phyloP scores from a whole-genome alignment of 306 rosid genomes.

The Cyclanthera cordifolia region DNA sequence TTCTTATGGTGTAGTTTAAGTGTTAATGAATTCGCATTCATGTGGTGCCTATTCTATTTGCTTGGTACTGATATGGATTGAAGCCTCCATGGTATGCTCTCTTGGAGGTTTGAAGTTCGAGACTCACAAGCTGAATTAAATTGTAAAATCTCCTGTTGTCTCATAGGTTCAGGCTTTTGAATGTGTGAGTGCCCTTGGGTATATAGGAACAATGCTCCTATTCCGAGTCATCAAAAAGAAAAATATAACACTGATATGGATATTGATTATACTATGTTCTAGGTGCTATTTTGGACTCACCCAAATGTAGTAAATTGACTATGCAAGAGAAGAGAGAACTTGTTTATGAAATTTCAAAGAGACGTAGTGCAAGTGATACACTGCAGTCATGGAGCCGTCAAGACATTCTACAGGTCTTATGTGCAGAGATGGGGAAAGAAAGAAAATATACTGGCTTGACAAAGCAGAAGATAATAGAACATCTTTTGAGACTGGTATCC shows the following conservation, averaged over 20 bases:
- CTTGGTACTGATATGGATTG: slow-evolving; percentile 13
- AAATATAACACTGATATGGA: slow-evolving; percentile 2
- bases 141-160: no score
- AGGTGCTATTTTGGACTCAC: slow-evolving; percentile 48
- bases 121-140: no score
- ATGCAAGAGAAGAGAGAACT: slow-evolving; percentile 81
- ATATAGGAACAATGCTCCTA: no score
- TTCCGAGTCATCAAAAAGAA: no score
- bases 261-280: slow-evolving; percentile 17
- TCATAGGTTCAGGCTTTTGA: no score
- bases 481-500: slow-evolving; percentile 78
- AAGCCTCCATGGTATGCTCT: no score
- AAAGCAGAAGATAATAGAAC: slow-evolving; percentile 79
- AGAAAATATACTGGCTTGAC: slow-evolving; percentile 96
- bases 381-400: slow-evolving; percentile 97
- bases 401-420: slow-evolving; percentile 78
- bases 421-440: slow-evolving; percentile 98
- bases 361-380: slow-evolving; percentile 64
- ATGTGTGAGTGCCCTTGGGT: no score
- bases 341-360: slow-evolving; percentile 67
- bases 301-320: slow-evolving; percentile 53
- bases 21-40: neutral
- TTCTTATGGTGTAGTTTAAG: neutral
- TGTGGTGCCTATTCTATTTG: neutral
- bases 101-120: no score